Base-by-base conservation (phyloP, 495 filamentous ascomycete genomes). In the Annulohypoxylon moriforme region DNA sequence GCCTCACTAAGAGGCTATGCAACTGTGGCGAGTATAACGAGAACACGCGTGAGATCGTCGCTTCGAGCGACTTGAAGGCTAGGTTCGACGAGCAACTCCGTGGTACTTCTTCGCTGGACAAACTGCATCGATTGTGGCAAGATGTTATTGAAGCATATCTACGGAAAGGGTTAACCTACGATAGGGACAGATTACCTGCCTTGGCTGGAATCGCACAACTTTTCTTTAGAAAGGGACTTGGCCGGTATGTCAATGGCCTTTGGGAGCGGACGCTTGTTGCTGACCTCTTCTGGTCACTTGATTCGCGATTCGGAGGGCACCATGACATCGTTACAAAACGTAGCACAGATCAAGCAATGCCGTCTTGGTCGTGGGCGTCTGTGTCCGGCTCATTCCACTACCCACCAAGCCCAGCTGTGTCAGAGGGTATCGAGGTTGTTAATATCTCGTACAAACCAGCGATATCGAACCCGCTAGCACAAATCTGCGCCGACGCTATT, bases 281-380 rank as follows among this genome's bases (percentile, higher is more conserved):
- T 8, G 49, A 58, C 18, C 58, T 69, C 16, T 69, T 69, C 40
- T 69, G 67, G 67, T 14, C 13, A 0, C 11, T 42, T 24, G 10
- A 49, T 24, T 34, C 1, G 50, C 1, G 29, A 44, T 58, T 57
- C 20, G 36, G n/a, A n/a, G 14, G 31, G 0, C 9, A 63, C 27
- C 27, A 57, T 34, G 59, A 24, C 3, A 47, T 69, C 6, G 42
- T 63, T 18, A 29, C 67, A 24, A 57, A 42, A 52, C 67, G 67
- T 10, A 69, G 59, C 52, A 40, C 11, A 13, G 59, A 69, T 33
- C 11, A 25, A 38, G n/a, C 49, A 9, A 63, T 69, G 59, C 67
- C 67, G 2, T 63, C 67, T 29, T 69, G 67, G 67, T 63, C 67
- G n/a, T 69, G 67, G 67, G 67, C 67, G 11, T 69, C 67, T 9